Percentiles rank a stretch among this genome's conserved stretches.
phyloP scores from a whole-genome alignment of 2,329 filamentous ascomycete species.

The Bertia moriformis region DNA sequence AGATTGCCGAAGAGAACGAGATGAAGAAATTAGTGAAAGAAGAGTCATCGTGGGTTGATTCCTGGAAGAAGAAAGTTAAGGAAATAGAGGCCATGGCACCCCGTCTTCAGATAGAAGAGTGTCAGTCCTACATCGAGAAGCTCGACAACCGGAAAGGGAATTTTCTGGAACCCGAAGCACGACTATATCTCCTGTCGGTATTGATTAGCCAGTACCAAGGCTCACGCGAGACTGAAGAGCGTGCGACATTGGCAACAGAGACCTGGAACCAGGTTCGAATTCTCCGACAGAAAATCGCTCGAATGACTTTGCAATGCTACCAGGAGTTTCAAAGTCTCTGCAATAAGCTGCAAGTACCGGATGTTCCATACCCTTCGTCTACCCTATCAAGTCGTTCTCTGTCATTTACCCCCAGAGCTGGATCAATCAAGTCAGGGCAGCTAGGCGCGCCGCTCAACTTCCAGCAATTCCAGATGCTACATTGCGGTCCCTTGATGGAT shows the following conservation, averaged over 20 bases:
- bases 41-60: not conserved
- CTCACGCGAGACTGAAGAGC: too few species aligned
- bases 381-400: not conserved
- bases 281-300: not conserved
- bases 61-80: not conserved
- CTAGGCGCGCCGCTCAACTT: constrained; percentile 1
- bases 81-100: not conserved
- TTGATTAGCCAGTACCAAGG: too few species aligned
- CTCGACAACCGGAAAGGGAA: not conserved
- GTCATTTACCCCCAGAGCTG: constrained; percentile 3
- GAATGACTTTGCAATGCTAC: not conserved
- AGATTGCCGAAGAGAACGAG: not conserved
- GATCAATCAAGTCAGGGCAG: constrained; percentile 2
- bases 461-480: constrained; percentile 48
- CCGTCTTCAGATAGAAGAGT: not conserved
- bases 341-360: not conserved
- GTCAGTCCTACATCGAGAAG: not conserved
- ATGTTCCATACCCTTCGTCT: not conserved
- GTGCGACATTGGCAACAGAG: not conserved
- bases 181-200: not conserved
- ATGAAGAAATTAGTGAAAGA: not conserved
- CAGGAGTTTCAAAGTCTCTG: not conserved
- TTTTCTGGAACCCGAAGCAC: not conserved
- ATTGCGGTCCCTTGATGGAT: constrained; percentile 63
- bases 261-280: not conserved